Conservation (phyloP, 768 basidiomycete genomes). For the Goffeauzyma gilvescens region DNA sequence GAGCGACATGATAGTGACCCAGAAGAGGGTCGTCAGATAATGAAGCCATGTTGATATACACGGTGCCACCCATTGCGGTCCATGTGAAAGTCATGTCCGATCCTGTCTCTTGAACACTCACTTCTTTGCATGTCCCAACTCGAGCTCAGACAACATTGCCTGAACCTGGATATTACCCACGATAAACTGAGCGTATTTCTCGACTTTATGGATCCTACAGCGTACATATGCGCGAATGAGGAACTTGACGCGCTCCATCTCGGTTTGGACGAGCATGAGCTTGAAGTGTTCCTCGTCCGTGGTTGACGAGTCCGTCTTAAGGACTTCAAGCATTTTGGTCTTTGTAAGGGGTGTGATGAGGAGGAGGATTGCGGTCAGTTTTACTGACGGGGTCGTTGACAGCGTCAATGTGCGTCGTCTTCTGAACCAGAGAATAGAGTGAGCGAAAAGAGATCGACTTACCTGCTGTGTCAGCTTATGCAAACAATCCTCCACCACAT, state of each 20-base stretch:
- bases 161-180: constrained; percentile 52
- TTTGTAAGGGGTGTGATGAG: constrained; percentile 22
- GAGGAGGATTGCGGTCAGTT: too few relatives aligned
- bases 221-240: constrained; percentile 75
- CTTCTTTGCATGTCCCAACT: constrained; percentile 61
- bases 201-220: constrained; percentile 72
- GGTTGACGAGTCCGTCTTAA: constrained; percentile 61
- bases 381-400: too few relatives aligned
- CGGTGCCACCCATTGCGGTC: background rate
- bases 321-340: constrained; percentile 54
- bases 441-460: constrained; percentile 4
- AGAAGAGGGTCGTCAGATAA: background rate
- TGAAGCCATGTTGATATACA: background rate
- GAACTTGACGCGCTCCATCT: constrained; percentile 85
- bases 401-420: too few relatives aligned
- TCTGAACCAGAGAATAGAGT: too few relatives aligned
- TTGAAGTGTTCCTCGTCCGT: constrained; percentile 85
- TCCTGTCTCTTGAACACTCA: too few relatives aligned
- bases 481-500: constrained; percentile 24
- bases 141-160: constrained; percentile 59
- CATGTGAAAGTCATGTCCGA: background rate
- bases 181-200: constrained; percentile 67
- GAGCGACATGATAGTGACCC: background rate
- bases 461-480: constrained; percentile 31
- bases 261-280: constrained; percentile 81